Evolutionary conservation across 2,329 filamentous ascomycete species (phyloP), one percentile per base, ranked within the genome.

Genomic region (Pseudogymnoascus verrucosus): DNA sequence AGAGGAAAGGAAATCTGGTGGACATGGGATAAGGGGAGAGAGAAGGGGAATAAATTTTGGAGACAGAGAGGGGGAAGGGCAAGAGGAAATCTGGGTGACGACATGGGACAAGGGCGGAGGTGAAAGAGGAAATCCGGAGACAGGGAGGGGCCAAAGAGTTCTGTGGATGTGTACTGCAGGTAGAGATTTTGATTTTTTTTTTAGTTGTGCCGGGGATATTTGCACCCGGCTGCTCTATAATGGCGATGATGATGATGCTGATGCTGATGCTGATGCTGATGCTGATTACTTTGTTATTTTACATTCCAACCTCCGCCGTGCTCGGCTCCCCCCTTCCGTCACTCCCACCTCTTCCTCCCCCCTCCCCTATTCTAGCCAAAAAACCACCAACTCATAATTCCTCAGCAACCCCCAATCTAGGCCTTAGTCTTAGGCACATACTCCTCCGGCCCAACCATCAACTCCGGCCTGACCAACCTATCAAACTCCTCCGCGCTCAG

Each of bases 401-500:
- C 21, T 5, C n/a, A 40, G 7, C 37, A 40, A n/a, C 44, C 23
- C 42, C 40, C 11, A 42, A 51, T 51, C 44, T 51, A 51, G 28
- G 44, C 44, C 40, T 42, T 19, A 21, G 16, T 31, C 57, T 60
- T 60, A 21, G 57, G 57, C 31, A 60, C 57, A 75, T 83, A 83
- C 72, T 88, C 85, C 77, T 86, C 88, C 60, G 93, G 93, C 65
- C 88, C 88, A 73, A 99, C 83, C 93, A 99, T 99, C 74, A 98
- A 84, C 81, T 98, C 93, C 23, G 95, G 95, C 72, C 87, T 87
- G 69, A 99, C 95, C 68, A 96, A 82, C 69, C 85, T 83, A 77
- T 97, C 92, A 74, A 98, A 98, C 74, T 97, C 93, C 73, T 90
- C 90, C 74, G 88, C 87, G 68, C 87, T 93, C 69, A 98, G 81